Percentiles rank a stretch among this genome's conserved stretches.
These are phyloP conservation scores for Pelargonium citronellum DNA, from an alignment of 441 rosid genomes.

Conservation along the genomic window DNA sequence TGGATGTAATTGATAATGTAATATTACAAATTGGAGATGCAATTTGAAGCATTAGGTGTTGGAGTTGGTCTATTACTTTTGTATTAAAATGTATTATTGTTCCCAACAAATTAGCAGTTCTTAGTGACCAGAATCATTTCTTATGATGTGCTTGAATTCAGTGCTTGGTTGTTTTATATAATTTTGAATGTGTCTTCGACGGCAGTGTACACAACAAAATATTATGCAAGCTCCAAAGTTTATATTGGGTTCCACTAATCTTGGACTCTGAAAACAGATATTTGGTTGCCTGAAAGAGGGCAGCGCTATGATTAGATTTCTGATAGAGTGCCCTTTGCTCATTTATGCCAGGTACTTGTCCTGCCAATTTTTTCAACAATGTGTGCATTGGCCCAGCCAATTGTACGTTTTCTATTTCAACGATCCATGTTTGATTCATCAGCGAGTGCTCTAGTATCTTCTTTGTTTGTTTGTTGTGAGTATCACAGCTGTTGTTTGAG, in stretches of 20 bases:
- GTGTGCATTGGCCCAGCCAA: conserved; percentile 9
- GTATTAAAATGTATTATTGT: not conserved
- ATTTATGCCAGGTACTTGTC: conserved; percentile 6
- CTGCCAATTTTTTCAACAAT: conserved; percentile 1
- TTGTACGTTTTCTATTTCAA: not conserved
- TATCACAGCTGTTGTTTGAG: not conserved
- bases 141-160: not conserved
- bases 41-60: not conserved
- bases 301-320: not conserved
- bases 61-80: not conserved
- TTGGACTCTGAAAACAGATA: not conserved
- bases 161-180: not conserved
- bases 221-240: not conserved
- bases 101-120: not conserved
- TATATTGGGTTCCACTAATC: too few species aligned
- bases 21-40: too few species aligned
- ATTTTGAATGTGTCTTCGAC: not conserved
- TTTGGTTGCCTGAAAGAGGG: not conserved
- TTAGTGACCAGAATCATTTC: not conserved
- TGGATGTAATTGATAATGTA: too few species aligned
- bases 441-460: conserved; percentile 5
- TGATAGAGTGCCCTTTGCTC: not conserved
- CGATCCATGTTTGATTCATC: conserved; percentile 7
- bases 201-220: not conserved
- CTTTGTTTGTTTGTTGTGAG: conserved; percentile 9